Conservation (phyloP, 306 rosid genomes). For the Cicer chorassanicum region DNA sequence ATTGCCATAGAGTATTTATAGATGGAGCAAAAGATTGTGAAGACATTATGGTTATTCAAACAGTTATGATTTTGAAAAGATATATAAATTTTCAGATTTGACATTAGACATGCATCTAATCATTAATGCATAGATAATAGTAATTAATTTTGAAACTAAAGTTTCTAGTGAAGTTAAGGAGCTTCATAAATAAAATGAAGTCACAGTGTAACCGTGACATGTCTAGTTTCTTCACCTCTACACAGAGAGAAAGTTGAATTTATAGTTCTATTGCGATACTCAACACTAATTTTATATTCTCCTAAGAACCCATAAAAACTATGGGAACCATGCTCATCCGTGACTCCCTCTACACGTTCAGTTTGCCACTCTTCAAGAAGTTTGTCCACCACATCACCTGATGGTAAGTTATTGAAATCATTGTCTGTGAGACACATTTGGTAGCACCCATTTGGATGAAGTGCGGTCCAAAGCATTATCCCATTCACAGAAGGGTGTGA, state of each 20-base stretch:
- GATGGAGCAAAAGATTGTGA: too few species aligned
- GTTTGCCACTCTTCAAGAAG: slow-evolving; percentile 82
- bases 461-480: slow-evolving; percentile 88
- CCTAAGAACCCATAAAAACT: slow-evolving; percentile 91
- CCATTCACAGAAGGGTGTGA: slow-evolving; percentile 86
- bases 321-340: slow-evolving; percentile 68
- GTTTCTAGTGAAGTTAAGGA: not conserved
- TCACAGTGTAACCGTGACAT: slow-evolving; percentile 60
- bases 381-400: slow-evolving; percentile 82
- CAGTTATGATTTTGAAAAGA: not conserved
- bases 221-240: slow-evolving; percentile 72
- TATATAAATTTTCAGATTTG: too few species aligned
- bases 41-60: not conserved
- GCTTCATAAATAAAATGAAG: not conserved
- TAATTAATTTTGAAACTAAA: not conserved
- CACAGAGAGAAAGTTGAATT: slow-evolving; percentile 64
- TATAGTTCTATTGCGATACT: slow-evolving; percentile 53
- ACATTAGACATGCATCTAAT: too few species aligned
- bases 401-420: slow-evolving; percentile 68
- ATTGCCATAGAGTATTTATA: too few species aligned
- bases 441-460: slow-evolving; percentile 82
- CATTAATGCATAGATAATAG: not conserved
- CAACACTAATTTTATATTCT: slow-evolving; percentile 58
- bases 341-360: slow-evolving; percentile 49
- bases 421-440: slow-evolving; percentile 85